Base-by-base conservation (phyloP, 495 filamentous ascomycete species). In the Penicillium arizonense region DNA sequence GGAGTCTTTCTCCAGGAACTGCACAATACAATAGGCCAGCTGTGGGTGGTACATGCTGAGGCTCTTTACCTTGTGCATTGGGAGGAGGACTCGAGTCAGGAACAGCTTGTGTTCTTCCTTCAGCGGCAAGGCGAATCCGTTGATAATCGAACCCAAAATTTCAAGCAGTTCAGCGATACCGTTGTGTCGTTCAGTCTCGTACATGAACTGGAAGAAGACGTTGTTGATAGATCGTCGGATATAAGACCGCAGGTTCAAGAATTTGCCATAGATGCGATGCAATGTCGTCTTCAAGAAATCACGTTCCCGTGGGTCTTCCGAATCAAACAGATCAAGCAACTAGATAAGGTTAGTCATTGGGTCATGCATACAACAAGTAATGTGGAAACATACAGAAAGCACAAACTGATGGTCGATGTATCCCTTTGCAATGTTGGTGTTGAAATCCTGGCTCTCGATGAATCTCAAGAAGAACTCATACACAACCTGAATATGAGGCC, bases 11-110 rank as follows among this genome's bases (percentile, higher is more conserved):
- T 99, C 94, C 46, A 99, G 78, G 69, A 99, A 99, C 67, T 99
- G 94, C 33, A 99, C 94, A 53, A 99, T 99, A 71, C 94, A 99
- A 68, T 99, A 99, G 24, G 94, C 94, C 60, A 99, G 77, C 64
- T 99, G 94, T 38, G 94, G 94, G 66, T 99, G 94, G 63, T 99
- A 99, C 94, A 99, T 97, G 87, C 94, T 97, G 59, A 99, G 72
- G 69, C 94, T 96, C 77, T 97, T 97, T 58, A 95, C 92, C 70
- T 99, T 99, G 76, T 99, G 94, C 44, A 99, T 69, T 33, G 94
- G 94, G 43, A 99, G 82, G 57, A 99, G 75, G 3, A 96, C 91
- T 37, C 94, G 78, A 1, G 94, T 99, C 56, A 99, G 76, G 77
- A 99, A 99, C 11, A 97, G 81, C 74, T 99, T 99, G 72, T 99